These are phyloP conservation scores for Solanum megistacrolobum DNA, from an alignment of 257 asterid genomes.

Conservation along the genomic window DNA sequence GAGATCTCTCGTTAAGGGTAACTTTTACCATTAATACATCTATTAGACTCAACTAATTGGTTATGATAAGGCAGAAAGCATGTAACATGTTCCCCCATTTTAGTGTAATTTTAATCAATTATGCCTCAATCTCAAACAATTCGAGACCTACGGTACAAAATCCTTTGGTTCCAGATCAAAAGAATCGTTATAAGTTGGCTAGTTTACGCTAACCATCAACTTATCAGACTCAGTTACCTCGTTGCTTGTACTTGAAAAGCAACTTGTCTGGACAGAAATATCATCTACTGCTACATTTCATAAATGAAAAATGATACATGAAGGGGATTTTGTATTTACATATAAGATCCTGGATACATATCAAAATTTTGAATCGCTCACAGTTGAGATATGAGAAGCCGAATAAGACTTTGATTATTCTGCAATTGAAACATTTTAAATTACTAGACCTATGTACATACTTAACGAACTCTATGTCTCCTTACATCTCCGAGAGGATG, in stretches of 20 bases:
- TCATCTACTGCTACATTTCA: not conserved
- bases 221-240: not conserved
- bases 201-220: not conserved
- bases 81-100: not conserved
- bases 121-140: not conserved
- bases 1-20: not conserved
- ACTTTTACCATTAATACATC: not conserved
- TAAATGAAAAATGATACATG: not conserved
- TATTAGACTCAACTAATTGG: not conserved
- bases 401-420: not conserved
- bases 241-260: not conserved
- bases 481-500: conserved; percentile 71
- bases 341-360: not conserved
- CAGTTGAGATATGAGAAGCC: not conserved
- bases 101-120: not conserved
- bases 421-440: not conserved
- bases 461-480: not conserved
- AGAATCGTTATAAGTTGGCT: not conserved
- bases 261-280: not conserved
- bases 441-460: conserved; percentile 19
- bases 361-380: not conserved
- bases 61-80: not conserved
- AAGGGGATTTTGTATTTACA: conserved; percentile 1
- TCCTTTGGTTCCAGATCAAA: not conserved
- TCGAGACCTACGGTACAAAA: not conserved